Conservation (phyloP, 441 rosid species). For the Populus hybrid region DNA sequence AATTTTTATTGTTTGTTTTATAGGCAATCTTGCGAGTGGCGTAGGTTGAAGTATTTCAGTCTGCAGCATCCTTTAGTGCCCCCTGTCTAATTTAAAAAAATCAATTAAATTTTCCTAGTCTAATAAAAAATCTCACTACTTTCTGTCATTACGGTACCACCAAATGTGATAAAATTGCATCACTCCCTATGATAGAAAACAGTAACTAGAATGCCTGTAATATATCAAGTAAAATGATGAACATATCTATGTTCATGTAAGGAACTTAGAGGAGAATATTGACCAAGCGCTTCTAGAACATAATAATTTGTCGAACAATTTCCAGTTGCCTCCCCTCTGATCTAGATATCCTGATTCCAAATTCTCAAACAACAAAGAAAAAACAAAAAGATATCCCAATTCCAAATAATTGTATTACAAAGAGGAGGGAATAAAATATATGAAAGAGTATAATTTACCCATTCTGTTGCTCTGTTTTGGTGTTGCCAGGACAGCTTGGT, state of each 20-base stretch:
- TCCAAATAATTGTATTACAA: neutral
- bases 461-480: slow-evolving; percentile 10
- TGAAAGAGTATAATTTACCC: slow-evolving; percentile 13
- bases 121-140: neutral
- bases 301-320: neutral
- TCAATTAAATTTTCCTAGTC: neutral
- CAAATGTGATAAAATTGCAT: neutral
- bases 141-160: neutral
- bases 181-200: neutral
- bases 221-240: neutral
- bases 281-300: neutral
- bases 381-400: neutral
- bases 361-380: neutral
- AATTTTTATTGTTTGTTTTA: too few species aligned
- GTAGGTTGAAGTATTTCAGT: neutral
- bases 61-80: neutral
- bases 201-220: neutral
- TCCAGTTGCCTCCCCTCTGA: neutral
- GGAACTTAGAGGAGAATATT: neutral
- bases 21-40: neutral
- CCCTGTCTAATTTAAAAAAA: neutral
- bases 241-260: neutral
- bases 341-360: neutral
- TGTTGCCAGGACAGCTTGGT: slow-evolving; percentile 7
- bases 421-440: neutral